phyloP scores from a whole-genome alignment of 73 alveolate genomes.

The Uronychia setigera region DNA sequence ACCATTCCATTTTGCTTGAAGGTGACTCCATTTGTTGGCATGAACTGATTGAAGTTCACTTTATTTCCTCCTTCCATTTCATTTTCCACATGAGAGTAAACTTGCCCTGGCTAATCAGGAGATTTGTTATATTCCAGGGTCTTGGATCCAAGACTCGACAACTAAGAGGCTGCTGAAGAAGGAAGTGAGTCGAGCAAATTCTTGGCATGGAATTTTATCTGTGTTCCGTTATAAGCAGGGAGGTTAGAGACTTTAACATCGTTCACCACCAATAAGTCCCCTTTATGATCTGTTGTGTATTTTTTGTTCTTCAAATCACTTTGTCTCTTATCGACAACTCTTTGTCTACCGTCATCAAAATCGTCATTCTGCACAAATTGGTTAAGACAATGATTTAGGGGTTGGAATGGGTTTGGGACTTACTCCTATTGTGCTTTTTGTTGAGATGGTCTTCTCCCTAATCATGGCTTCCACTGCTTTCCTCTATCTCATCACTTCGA shows the following conservation, averaged over 20 bases:
- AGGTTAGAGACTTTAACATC: background rate
- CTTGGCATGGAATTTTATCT: background rate
- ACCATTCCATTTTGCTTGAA: background rate
- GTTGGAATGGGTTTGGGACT: too few relatives aligned
- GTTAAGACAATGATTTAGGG: too few relatives aligned
- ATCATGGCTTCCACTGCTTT: too few relatives aligned
- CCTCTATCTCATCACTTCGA: background rate
- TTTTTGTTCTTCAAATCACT: background rate
- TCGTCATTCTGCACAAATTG: too few relatives aligned
- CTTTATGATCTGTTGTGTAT: background rate
- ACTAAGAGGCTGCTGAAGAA: background rate
- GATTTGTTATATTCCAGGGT: too few relatives aligned
- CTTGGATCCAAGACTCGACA: too few relatives aligned
- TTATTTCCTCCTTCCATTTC: background rate
- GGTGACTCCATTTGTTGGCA: background rate
- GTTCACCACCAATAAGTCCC: background rate
- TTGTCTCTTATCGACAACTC: background rate
- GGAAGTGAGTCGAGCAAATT: background rate
- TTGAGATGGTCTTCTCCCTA: too few relatives aligned
- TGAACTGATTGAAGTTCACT: background rate
- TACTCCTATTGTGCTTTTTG: too few relatives aligned
- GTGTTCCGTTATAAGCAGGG: background rate
- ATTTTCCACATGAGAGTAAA: background rate
- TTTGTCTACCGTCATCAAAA: too few relatives aligned
- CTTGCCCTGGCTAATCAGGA: too few relatives aligned